These are phyloP conservation scores for Sporobolomyces roseus DNA, from an alignment of 768 basidiomycete species.

Conservation along the genomic window DNA sequence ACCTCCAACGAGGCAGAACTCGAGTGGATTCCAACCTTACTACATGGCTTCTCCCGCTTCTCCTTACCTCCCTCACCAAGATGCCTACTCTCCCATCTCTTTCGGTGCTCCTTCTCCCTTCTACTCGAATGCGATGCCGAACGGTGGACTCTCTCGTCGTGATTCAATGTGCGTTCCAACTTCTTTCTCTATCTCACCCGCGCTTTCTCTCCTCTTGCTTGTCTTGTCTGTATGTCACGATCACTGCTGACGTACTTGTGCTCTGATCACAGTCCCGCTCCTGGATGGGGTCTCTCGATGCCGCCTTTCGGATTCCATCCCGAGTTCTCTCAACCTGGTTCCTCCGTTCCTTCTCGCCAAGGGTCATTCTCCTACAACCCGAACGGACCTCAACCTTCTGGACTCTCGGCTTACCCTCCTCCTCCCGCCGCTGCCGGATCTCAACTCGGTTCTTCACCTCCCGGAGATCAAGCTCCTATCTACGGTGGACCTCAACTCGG, in stretches of 20 bases:
- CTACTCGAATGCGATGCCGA: background rate
- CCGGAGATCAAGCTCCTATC: background rate
- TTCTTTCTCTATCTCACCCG: no score
- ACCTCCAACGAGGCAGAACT: constrained; percentile 16
- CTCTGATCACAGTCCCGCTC: constrained; percentile 9
- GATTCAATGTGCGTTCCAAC: constrained; percentile 22
- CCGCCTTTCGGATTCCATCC: constrained; percentile 32
- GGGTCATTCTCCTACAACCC: constrained; percentile 33
- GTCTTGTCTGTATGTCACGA: no score
- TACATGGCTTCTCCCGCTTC: constrained; percentile 16
- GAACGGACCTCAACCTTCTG: constrained; percentile 17
- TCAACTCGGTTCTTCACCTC: constrained; percentile 1
- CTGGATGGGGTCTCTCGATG: constrained; percentile 34
- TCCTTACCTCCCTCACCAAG: constrained; percentile 19
- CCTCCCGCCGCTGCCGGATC: background rate
- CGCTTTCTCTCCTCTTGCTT: background rate
- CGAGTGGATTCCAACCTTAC: constrained; percentile 15
- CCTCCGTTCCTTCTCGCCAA: constrained; percentile 28
- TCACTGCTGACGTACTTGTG: background rate
- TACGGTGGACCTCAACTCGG: constrained; percentile 26
- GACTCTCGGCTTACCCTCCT: constrained; percentile 15
- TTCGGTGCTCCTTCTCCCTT: constrained; percentile 9
- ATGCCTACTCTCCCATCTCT: constrained; percentile 10
- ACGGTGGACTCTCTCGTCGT: constrained; percentile 3
- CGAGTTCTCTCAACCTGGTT: constrained; percentile 21